Evolutionary conservation across 495 filamentous ascomycete genomes (phyloP), one percentile per base, ranked within the genome.

Genomic region (Aspergillus taichungensis): DNA sequence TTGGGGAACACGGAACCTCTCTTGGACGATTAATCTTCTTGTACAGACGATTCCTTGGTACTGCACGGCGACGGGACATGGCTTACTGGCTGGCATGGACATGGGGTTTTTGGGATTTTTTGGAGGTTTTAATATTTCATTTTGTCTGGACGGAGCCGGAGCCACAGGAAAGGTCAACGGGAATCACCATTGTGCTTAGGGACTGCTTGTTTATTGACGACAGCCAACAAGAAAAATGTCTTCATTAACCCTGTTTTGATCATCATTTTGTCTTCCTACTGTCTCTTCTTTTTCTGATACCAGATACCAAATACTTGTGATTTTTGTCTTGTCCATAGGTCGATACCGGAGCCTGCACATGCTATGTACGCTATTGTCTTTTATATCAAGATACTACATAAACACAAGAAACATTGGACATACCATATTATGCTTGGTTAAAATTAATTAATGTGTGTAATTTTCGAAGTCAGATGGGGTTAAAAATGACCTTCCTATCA

Each of bases 11-110:
- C 18, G 18, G 18, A 30, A 24, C 41, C 46, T 44, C 46, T 37
- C 49, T 50, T 59, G 59, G 56, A 54, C 57, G 35, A 51, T 61
- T 69, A 67, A 69, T 69, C 51, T 55, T 64, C 53, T 52, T 70
- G 64, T 70, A 68, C 64, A 70, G 59, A 57, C 56, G 54, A 60
- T 57, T 55, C 61, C 48, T 38, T 43, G 34, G 37, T 41, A 43
- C 34, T 39, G 40, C 40, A 24, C 18, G 45, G 36, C 43, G 45
- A 35, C 48, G 35, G 46, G 49, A 38, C 43, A 50, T 42, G 43
- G 46, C 51, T 55, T 53, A 35, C 35, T 40, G 32, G 42, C 43
- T 43, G 39, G 46, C 40, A 47, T 45, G 34, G 50, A 40, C 43
- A 51, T 42, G 47, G 52, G 41, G 36, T 46, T 52, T 41, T 46